phyloP scores from a whole-genome alignment of 495 filamentous ascomycete species.

The Clavariopsis aquatica region DNA sequence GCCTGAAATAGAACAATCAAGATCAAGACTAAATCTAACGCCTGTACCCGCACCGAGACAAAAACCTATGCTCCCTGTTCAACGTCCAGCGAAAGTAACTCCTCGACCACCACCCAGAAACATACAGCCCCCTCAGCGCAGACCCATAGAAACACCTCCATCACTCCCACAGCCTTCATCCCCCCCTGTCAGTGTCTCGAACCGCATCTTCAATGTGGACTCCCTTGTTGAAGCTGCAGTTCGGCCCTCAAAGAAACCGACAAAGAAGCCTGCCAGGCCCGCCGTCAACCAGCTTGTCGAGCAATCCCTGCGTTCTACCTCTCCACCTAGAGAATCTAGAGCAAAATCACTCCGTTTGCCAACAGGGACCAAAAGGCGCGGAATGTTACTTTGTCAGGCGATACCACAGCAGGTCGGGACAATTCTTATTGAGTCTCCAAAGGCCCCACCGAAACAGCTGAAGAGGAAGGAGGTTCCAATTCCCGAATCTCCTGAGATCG shows the following conservation, averaged over 20 bases:
- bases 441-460: constrained; percentile 4
- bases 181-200: constrained; percentile 32
- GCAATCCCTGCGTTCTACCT: background rate
- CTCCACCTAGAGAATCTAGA: constrained; percentile 27
- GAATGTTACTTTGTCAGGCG: constrained; percentile 30
- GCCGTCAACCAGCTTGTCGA: too few relatives aligned
- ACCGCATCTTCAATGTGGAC: constrained; percentile 26
- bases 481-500: background rate
- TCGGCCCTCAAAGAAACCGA: background rate
- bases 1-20: constrained; percentile 1
- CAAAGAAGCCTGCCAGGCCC: background rate
- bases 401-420: constrained; percentile 1
- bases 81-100: background rate
- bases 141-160: constrained; percentile 1
- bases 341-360: constrained; percentile 33
- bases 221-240: background rate
- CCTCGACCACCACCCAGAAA: constrained; percentile 11
- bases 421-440: background rate
- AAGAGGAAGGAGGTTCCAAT: constrained; percentile 1
- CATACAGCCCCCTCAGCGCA: constrained; percentile 9
- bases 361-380: constrained; percentile 9
- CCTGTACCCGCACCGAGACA: background rate
- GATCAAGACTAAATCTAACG: background rate
- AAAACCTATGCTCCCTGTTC: background rate
- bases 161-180: constrained; percentile 20